phyloP scores from a whole-genome alignment of 805 yeast genomes.

The Starmerella scarabaei region DNA sequence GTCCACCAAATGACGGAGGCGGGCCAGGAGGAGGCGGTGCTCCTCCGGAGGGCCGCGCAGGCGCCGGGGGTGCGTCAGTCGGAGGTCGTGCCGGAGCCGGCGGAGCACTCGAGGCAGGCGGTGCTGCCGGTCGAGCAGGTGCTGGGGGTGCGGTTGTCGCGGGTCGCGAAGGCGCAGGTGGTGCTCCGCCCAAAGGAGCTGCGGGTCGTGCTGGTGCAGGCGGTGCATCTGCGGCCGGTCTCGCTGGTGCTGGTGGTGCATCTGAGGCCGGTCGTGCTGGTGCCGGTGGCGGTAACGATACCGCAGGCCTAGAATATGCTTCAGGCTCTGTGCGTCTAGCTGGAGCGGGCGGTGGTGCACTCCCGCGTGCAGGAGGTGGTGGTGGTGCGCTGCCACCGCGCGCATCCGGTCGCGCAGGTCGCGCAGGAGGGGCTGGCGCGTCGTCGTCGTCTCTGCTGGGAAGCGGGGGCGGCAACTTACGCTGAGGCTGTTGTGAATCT shows the following conservation, averaged over 20 bases:
- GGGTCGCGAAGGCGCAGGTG: constrained; percentile 15
- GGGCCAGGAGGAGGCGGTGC: constrained; percentile 22
- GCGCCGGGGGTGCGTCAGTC: constrained; percentile 14
- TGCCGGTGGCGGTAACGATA: constrained; percentile 16
- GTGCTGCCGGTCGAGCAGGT: not conserved
- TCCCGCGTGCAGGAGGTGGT: constrained; percentile 20
- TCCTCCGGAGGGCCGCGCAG: constrained; percentile 17
- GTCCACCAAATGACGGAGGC: constrained; percentile 22
- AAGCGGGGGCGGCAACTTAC: constrained; percentile 5
- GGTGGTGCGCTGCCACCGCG: constrained; percentile 15
- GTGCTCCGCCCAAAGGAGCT: not conserved
- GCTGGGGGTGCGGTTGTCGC: constrained; percentile 7
- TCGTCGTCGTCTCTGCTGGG: constrained; percentile 1
- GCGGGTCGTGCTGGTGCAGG: constrained; percentile 16
- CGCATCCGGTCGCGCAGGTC: not conserved
- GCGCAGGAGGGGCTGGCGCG: constrained; percentile 7
- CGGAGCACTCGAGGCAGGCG: constrained; percentile 2
- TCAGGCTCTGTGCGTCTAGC: constrained; percentile 16
- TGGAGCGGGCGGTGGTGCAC: constrained; percentile 20
- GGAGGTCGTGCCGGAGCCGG: constrained; percentile 18
- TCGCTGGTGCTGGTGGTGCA: not conserved
- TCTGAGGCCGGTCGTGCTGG: constrained; percentile 2
- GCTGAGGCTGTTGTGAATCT: not conserved
- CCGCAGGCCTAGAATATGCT: not conserved
- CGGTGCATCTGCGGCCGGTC: constrained; percentile 12